Evolutionary conservation across 345 rosid species (phyloP).

Genomic region (Moricandia arvensis): DNA sequence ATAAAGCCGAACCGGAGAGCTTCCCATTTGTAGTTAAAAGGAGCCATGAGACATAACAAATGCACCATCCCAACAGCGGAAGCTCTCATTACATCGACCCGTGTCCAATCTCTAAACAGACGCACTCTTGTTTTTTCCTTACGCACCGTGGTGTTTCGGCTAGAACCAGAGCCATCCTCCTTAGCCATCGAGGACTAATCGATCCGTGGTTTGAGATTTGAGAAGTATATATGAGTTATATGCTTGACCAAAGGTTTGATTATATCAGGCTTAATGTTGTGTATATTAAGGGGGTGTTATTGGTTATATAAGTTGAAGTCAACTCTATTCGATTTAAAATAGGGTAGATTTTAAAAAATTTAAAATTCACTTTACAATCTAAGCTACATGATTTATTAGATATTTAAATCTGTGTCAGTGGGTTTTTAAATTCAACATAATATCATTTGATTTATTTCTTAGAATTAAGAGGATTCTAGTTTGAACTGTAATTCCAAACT

Average conservation of each 20-base stretch:
- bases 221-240: neutral
- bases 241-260: neutral
- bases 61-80: conserved; percentile 29
- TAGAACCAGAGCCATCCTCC: conserved; percentile 15
- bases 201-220: neutral
- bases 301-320: no score
- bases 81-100: conserved; percentile 15
- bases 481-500: no score
- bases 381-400: no score
- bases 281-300: no score
- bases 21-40: conserved; percentile 31
- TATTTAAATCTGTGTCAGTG: no score
- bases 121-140: conserved; percentile 12
- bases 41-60: conserved; percentile 26
- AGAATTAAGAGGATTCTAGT: no score
- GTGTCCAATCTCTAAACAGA: conserved; percentile 24
- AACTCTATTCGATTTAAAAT: no score
- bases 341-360: no score
- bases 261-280: neutral
- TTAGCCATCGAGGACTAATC: conserved; percentile 21
- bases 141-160: neutral
- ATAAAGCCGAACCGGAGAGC: conserved; percentile 16
- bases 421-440: no score
- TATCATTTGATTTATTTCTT: no score
- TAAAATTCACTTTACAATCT: no score